A percentile compares a stretch with the other conserved stretches of the same genome.
Conservation (phyloP, 1,284 basidiomycete genomes). For the Leccinum pachyderme region DNA sequence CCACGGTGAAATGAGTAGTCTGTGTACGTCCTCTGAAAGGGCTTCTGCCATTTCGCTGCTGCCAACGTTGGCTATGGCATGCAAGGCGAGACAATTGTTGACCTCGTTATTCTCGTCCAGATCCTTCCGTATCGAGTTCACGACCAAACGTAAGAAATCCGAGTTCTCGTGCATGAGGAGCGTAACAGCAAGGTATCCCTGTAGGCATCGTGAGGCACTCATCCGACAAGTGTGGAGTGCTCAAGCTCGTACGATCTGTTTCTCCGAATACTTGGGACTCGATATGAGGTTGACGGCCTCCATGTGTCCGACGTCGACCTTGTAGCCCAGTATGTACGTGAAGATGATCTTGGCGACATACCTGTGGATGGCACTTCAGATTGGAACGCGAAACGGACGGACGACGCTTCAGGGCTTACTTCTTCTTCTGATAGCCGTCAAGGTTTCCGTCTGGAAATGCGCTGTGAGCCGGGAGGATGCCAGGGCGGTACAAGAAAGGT, state of each 20-base stretch:
- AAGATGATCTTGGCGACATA: slow-evolving; percentile 97
- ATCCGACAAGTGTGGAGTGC: background rate
- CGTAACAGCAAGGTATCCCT: slow-evolving; percentile 96
- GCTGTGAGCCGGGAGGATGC: slow-evolving; percentile 1
- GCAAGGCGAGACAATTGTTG: slow-evolving; percentile 94
- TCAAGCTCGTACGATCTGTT: slow-evolving; percentile 83
- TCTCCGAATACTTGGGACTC: slow-evolving; percentile 95
- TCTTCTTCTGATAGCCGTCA: slow-evolving; percentile 99
- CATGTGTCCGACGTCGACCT: slow-evolving; percentile 99
- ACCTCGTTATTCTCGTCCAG: slow-evolving; percentile 94
- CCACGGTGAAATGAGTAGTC: slow-evolving; percentile 93
- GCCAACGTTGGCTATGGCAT: slow-evolving; percentile 98
- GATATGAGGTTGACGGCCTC: slow-evolving; percentile 98
- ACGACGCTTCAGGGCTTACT: slow-evolving; percentile 55
- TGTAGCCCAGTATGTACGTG: slow-evolving; percentile 98
- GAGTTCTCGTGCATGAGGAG: slow-evolving; percentile 98
- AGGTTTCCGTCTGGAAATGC: slow-evolving; percentile 80
- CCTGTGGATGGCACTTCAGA: slow-evolving; percentile 42
- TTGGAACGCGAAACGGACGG: slow-evolving; percentile 10
- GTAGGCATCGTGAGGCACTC: slow-evolving; percentile 32
- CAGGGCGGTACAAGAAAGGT: slow-evolving; percentile 26
- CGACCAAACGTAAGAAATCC: slow-evolving; percentile 91
- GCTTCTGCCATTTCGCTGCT: slow-evolving; percentile 98
- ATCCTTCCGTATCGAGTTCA: slow-evolving; percentile 98
- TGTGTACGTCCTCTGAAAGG: slow-evolving; percentile 89